phyloP scores from a whole-genome alignment of 352 stramenopile genomes.

The Pythium periplocum region DNA sequence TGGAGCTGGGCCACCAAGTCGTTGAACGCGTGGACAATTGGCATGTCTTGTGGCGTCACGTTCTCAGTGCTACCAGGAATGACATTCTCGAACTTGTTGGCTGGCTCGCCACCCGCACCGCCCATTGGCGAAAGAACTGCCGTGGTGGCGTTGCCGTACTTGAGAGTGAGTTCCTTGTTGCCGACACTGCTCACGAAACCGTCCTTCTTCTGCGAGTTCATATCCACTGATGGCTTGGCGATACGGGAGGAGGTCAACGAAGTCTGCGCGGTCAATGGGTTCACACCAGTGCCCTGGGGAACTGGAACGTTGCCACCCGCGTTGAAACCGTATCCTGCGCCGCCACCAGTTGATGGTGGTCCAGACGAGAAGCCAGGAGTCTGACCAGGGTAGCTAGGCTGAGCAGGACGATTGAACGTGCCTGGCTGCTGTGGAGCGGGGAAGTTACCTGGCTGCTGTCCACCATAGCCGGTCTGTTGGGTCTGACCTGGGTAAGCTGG shows the following conservation, averaged over 20 bases:
- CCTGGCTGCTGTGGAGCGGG: slow-evolving; percentile 30
- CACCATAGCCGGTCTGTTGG: slow-evolving; percentile 23
- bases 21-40: slow-evolving; percentile 80
- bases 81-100: slow-evolving; percentile 47
- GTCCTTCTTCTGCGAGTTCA: slow-evolving; percentile 76
- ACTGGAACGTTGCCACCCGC: slow-evolving; percentile 23
- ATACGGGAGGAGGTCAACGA: slow-evolving; percentile 70
- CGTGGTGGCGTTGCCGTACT: slow-evolving; percentile 78
- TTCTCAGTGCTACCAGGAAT: slow-evolving; percentile 67
- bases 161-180: slow-evolving; percentile 83
- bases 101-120: slow-evolving; percentile 8
- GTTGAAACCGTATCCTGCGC: slow-evolving; percentile 22
- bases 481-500: slow-evolving; percentile 20
- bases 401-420: slow-evolving; percentile 10
- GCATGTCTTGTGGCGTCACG: slow-evolving; percentile 62
- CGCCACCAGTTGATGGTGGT: slow-evolving; percentile 37
- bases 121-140: slow-evolving; percentile 52
- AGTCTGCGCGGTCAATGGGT: slow-evolving; percentile 47
- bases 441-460: slow-evolving; percentile 26
- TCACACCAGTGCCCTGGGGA: slow-evolving; percentile 64
- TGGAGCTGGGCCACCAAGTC: slow-evolving; percentile 72
- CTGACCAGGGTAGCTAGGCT: slow-evolving; percentile 35
- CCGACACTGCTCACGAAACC: slow-evolving; percentile 80
- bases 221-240: slow-evolving; percentile 75
- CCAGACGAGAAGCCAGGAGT: slow-evolving; percentile 40